phyloP scores from a whole-genome alignment of 2,329 filamentous ascomycete genomes.

The Colletotrichum sp. region DNA sequence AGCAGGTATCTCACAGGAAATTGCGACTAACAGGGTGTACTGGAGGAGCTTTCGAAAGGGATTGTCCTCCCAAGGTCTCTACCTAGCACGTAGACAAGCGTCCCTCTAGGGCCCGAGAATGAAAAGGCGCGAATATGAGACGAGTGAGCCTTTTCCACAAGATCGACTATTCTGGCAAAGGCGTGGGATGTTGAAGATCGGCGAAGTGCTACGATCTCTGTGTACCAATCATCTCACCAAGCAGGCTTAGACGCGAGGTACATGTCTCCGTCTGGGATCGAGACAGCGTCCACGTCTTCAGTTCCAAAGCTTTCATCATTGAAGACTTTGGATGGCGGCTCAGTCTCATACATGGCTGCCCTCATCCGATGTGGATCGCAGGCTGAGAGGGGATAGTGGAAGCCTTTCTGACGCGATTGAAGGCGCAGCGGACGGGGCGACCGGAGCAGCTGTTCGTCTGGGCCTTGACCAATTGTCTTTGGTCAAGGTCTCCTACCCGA shows the following conservation, averaged over 20 bases:
- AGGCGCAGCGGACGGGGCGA: no score
- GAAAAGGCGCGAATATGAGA: fast-evolving
- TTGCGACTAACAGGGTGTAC: background rate
- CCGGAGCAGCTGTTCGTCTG: no score
- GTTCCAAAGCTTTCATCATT: background rate
- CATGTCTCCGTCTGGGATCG: background rate
- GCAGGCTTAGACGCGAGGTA: background rate
- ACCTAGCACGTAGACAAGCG: fast-evolving
- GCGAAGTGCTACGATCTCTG: background rate
- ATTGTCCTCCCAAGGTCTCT: background rate
- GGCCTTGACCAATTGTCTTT: background rate
- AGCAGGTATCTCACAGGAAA: no score
- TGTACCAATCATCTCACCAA: background rate
- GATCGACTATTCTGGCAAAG: background rate
- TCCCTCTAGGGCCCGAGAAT: background rate
- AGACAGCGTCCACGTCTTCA: background rate
- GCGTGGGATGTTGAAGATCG: fast-evolving
- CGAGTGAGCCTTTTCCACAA: background rate
- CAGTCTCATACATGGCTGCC: background rate
- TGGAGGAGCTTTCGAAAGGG: fast-evolving
- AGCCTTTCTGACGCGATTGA: background rate
- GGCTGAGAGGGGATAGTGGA: background rate
- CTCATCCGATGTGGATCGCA: background rate
- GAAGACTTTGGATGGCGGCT: background rate
- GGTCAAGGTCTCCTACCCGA: no score